Evolutionary conservation across 1,284 basidiomycete species (phyloP), one percentile per base, ranked within the genome.

Genomic region (Ustilago crameri): DNA sequence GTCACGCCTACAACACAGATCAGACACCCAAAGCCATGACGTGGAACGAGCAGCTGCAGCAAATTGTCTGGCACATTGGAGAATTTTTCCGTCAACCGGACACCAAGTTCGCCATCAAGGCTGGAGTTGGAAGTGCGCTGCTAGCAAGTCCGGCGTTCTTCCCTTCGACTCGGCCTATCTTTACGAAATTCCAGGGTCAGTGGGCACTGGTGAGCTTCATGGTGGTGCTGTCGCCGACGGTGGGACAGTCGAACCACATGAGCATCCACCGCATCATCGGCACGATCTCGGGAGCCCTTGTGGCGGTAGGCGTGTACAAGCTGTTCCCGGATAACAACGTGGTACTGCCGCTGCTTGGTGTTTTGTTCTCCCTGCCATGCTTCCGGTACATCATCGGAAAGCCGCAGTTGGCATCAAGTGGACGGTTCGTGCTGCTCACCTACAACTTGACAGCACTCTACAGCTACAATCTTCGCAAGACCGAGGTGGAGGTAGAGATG

Each of bases 291-390:
- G 94, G 93, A 14, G 94, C 93, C 1, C 84, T 86, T 0, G 89
- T 91, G 1, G 93, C 94, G 1, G 89, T 90, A 14, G 84, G 85
- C 0, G 86, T 91, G 10, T 95, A 91, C 59, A 67, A 47, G 47
- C 42, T 80, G 32, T 93, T 93, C 82, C 90, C 91, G 0, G 90
- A 92, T 50, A 88, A 93, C 69, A 87, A 91, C 0, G 83, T 90
- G 32, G 86, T 90, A 1, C 86, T 98, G 15, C 89, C 93, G 2
- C n/a, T 92, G 38, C 91, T 94, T 66, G 95, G 95, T 0, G 91
- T 93, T 81, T 86, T 96, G 68, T 95, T 93, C 83, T 94, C 93
- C 1, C 85, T 96, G 3, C 95, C 95, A 3, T 97, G 95, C 84
- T 98, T 96, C 85, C 94, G 92, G 83, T 90, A 91, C 79, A 93